Evolutionary conservation across 2,329 filamentous ascomycete genomes (phyloP).

Genomic region (Monosporascus sp.): DNA sequence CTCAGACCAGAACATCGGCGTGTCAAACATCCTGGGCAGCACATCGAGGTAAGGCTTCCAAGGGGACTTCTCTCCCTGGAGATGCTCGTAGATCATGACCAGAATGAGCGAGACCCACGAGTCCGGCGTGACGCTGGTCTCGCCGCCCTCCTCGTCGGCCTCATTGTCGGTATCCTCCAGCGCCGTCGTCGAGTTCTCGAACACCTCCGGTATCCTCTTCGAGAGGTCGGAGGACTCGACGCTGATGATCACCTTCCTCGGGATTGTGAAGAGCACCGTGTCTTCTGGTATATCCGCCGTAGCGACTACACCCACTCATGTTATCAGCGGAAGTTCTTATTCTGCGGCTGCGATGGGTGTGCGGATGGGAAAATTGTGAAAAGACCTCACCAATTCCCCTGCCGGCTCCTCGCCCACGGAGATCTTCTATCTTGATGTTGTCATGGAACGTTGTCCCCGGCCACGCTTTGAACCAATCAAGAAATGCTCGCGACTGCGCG

Average conservation of each 20-base stretch:
- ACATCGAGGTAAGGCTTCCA: constrained; percentile 79
- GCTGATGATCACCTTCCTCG: constrained; percentile 66
- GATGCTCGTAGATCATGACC: constrained; percentile 72
- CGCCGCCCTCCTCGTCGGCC: constrained; percentile 31
- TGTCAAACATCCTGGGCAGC: constrained; percentile 69
- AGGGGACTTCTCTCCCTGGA: constrained; percentile 52
- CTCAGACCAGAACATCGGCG: constrained; percentile 82
- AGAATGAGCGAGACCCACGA: constrained; percentile 63
- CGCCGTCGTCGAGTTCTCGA: constrained; percentile 33
- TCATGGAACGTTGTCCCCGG: constrained; percentile 50
- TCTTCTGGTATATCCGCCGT: constrained; percentile 64
- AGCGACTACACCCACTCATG: constrained; percentile 52
- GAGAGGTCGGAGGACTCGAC: constrained; percentile 67
- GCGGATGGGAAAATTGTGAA: background rate
- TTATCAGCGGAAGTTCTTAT: background rate
- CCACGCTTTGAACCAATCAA: constrained; percentile 49
- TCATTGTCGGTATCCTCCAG: constrained; percentile 32
- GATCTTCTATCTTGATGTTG: constrained; percentile 47
- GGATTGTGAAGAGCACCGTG: constrained; percentile 76
- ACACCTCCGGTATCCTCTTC: constrained; percentile 49
- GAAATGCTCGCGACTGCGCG: constrained; percentile 39
- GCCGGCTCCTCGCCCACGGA: constrained; percentile 46
- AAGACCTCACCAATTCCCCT: constrained; percentile 46
- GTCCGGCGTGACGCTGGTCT: constrained; percentile 35
- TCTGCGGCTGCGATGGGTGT: background rate